phyloP scores from a whole-genome alignment of 768 basidiomycete species.

The Naganishia vaughanmartiniae region DNA sequence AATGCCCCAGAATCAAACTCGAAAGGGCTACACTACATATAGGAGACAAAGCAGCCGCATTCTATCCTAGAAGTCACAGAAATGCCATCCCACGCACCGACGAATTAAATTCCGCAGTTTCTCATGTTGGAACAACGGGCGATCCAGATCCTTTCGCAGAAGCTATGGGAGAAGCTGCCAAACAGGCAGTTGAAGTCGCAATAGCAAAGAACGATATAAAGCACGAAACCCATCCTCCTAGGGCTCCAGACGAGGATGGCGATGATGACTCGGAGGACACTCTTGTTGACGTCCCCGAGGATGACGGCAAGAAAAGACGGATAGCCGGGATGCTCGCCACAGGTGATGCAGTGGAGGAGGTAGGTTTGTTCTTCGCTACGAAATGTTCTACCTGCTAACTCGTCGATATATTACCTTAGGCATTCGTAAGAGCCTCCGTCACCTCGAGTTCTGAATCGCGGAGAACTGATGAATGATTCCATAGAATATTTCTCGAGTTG shows the following conservation, averaged over 20 bases:
- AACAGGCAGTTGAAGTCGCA: slow-evolving; percentile 31
- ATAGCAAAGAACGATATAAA: slow-evolving; percentile 6
- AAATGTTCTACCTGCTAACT: background rate
- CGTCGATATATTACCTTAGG: background rate
- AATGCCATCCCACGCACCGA: slow-evolving; percentile 46
- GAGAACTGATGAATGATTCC: slow-evolving; percentile 53
- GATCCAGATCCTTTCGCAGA: slow-evolving; percentile 51
- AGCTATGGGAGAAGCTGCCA: slow-evolving; percentile 41
- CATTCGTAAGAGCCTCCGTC: slow-evolving; percentile 3
- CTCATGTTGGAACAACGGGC: slow-evolving; percentile 42
- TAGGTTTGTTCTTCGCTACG: slow-evolving; percentile 23
- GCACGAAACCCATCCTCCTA: background rate
- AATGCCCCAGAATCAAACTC: slow-evolving; percentile 66
- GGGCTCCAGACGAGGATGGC: background rate
- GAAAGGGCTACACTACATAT: slow-evolving; percentile 59
- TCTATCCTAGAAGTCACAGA: slow-evolving; percentile 50
- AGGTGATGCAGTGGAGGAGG: slow-evolving; percentile 79
- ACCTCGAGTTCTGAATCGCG: background rate
- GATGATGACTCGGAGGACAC: slow-evolving; percentile 28
- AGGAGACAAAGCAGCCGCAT: slow-evolving; percentile 56
- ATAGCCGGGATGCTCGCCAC: slow-evolving; percentile 82
- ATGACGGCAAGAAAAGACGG: slow-evolving; percentile 73
- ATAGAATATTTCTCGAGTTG: slow-evolving; percentile 78
- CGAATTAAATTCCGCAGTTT: slow-evolving; percentile 48
- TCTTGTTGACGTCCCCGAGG: slow-evolving; percentile 27